A percentile compares a stretch with the other conserved stretches of the same genome.
Evolutionary conservation across 305 asterid species (phyloP).

Genomic region (Stenogyne calaminthoides): DNA sequence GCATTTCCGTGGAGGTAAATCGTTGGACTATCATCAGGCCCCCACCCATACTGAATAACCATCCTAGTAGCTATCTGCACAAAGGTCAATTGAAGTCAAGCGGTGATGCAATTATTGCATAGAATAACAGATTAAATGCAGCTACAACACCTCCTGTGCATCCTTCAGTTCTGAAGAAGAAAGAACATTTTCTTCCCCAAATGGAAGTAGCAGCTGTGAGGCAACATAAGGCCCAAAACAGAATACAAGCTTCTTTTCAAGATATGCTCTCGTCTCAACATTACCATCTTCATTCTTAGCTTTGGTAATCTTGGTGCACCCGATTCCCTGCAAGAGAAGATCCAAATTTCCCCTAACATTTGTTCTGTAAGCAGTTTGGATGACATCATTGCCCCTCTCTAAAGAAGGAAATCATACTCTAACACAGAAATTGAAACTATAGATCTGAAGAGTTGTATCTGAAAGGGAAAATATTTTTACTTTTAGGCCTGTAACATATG

Average conservation of each 20-base stretch:
- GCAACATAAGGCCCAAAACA: conserved; percentile 94
- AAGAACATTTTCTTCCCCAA: conserved; percentile 94
- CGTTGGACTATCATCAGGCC: conserved; percentile 82
- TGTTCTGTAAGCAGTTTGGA: not conserved
- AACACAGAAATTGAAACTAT: not conserved
- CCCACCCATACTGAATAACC: conserved; percentile 98
- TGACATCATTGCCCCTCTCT: conserved; percentile 1
- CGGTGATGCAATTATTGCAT: conserved; percentile 1
- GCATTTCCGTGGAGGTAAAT: conserved; percentile 87
- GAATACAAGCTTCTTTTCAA: conserved; percentile 93
- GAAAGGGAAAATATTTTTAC: not conserved
- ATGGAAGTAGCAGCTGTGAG: conserved; percentile 85
- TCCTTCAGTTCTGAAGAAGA: conserved; percentile 80
- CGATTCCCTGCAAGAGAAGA: conserved; percentile 75
- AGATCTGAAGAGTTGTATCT: conserved; percentile 16
- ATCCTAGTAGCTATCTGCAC: conserved; percentile 92
- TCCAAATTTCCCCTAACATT: conserved; percentile 24
- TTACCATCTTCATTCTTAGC: conserved; percentile 78
- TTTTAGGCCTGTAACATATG: too few species aligned
- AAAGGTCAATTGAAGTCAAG: conserved; percentile 32
- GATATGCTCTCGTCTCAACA: conserved; percentile 88
- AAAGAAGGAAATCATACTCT: conserved; percentile 1
- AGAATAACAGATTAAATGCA: conserved; percentile 25
- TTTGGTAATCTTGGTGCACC: conserved; percentile 89
- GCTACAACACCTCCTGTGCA: conserved; percentile 81